phyloP scores from a whole-genome alignment of 2,329 filamentous ascomycete species.

The Arthrinium puccinioides region DNA sequence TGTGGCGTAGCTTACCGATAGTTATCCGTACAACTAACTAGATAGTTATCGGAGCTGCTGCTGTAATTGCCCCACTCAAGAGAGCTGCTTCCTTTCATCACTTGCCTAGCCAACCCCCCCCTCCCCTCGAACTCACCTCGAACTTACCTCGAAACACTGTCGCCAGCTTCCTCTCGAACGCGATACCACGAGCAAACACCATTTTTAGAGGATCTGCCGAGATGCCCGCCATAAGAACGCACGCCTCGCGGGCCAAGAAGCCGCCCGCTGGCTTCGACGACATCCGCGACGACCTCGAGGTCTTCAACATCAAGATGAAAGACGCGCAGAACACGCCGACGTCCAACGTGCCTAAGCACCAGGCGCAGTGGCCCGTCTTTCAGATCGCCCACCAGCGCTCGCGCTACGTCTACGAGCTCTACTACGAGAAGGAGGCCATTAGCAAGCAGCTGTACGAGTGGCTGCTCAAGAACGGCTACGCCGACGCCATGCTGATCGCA shows the following conservation, averaged over 20 bases:
- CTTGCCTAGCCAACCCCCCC: too few relatives aligned
- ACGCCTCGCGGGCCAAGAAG: conserved; percentile 69
- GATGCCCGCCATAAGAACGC: conserved; percentile 70
- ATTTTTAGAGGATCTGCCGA: too few relatives aligned
- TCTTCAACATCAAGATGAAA: conserved; percentile 88
- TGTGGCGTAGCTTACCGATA: too few relatives aligned
- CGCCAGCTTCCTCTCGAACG: too few relatives aligned
- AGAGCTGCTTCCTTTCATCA: too few relatives aligned
- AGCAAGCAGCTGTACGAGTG: conserved; percentile 89
- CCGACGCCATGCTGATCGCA: conserved; percentile 89
- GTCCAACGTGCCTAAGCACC: conserved; percentile 73
- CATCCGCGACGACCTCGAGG: conserved; percentile 78
- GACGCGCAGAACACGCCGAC: conserved; percentile 86
- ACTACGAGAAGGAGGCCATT: conserved; percentile 97
- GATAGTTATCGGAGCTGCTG: too few relatives aligned
- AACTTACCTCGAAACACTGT: too few relatives aligned
- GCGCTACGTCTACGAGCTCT: conserved; percentile 93
- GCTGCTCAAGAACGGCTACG: conserved; percentile 93
- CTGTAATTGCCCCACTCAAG: too few relatives aligned
- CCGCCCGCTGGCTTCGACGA: conserved; percentile 82
- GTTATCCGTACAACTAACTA: too few relatives aligned
- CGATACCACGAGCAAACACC: too few relatives aligned
- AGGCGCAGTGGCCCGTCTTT: conserved; percentile 95
- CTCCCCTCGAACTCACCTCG: too few relatives aligned
- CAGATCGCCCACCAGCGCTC: conserved; percentile 90